phyloP scores from a whole-genome alignment of 257 asterid genomes.

The Primulina tabacum region DNA sequence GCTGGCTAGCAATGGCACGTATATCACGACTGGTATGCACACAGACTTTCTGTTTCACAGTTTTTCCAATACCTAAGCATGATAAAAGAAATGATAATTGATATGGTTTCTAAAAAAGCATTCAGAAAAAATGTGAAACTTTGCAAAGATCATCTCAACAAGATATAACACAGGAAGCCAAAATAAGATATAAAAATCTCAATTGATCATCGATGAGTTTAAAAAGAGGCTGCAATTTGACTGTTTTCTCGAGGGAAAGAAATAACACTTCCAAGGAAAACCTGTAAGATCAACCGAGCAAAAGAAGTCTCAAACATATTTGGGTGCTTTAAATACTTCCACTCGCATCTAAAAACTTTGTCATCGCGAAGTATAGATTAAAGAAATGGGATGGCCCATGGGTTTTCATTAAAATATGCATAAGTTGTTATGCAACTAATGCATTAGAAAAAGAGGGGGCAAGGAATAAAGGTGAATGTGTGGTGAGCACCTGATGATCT shows the following conservation, averaged over 20 bases:
- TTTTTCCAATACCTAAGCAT: slow-evolving; percentile 79
- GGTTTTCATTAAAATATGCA: not conserved
- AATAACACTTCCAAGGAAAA: not conserved
- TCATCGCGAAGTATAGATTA: not conserved
- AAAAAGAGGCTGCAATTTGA: not conserved
- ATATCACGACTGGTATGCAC: slow-evolving; percentile 99
- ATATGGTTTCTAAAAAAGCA: slow-evolving; percentile 12
- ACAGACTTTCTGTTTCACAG: slow-evolving; percentile 94
- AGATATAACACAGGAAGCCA: slow-evolving; percentile 5
- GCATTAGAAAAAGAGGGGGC: slow-evolving; percentile 1
- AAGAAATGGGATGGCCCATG: not conserved
- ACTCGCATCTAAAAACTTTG: not conserved
- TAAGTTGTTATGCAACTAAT: not conserved
- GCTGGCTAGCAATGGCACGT: slow-evolving; percentile 98
- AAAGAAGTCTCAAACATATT: not conserved
- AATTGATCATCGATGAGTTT: not conserved
- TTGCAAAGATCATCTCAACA: slow-evolving; percentile 10
- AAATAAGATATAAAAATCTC: not conserved
- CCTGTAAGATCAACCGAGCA: not conserved
- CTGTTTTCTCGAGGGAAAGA: not conserved
- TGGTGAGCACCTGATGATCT: slow-evolving; percentile 74
- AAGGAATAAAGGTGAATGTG: slow-evolving; percentile 7
- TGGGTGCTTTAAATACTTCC: not conserved
- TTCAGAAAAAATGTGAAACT: slow-evolving; percentile 10
- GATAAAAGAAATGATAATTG: slow-evolving; percentile 19